Evolutionary conservation across 805 yeast species (phyloP), one percentile per base, ranked within the genome.

Genomic region (Candida tammaniensis): DNA sequence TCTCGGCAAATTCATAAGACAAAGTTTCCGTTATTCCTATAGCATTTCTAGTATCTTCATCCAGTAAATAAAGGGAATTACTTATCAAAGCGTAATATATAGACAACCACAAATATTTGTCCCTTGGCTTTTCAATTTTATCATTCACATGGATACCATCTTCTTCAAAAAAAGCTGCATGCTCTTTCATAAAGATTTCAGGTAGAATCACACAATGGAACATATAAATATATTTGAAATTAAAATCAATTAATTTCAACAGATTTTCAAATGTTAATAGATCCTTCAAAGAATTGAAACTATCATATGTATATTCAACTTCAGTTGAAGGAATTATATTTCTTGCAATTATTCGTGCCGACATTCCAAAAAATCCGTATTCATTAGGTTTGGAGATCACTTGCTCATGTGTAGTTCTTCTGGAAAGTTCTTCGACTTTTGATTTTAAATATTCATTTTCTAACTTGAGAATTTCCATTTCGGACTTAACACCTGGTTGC

Each of bases 21-120:
- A 46, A 49, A 14, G 48, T 49, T 23, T 42, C 46, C 2, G 46
- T 35, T 20, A 58, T 43, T 2, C 45, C 50, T 19, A 55, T 34
- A 7, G 39, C 31, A 8, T 29, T n/a, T 24, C 42, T 50, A 16
- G 51, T 31, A 7, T 45, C 35, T 3, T 48, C 54, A 31, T 50
- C 55, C 5, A 56, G 42, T 24, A 51, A 49, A 36, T 51, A 51
- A 5, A 57, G 24, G 2, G 60, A 57, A 32, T 52, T 46, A 31
- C 63, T 47, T 31, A 61, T 37, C 24, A 59, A 27, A 6, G 52
- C 51, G 41, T 61, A 61, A 40, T 55, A 60, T 9, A 47, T 48
- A 13, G 59, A 45, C 23, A 57, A 26, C 46, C 59, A 55, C 3
- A 52, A 22, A 38, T 60, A 60, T 23, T 46, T 49, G 18, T 44